Conservation (phyloP, 495 filamentous ascomycete species). For the Cercophora newfieldiana region DNA sequence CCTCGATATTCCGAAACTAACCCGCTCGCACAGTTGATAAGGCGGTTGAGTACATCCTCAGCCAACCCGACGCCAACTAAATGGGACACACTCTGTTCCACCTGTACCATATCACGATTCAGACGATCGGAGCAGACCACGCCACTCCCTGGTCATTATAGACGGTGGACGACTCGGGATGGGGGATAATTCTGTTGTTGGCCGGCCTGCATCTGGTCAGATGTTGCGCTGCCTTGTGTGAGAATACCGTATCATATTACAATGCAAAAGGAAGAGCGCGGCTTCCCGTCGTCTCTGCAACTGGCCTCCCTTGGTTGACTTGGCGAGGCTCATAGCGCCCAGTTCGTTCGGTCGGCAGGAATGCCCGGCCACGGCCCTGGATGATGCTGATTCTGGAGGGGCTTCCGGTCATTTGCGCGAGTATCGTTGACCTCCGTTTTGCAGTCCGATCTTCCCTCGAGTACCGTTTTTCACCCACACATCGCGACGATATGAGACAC, state of each 20-base stretch:
- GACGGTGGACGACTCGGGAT: conserved; percentile 18
- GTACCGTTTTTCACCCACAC: background rate
- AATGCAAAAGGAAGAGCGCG: conserved; percentile 5
- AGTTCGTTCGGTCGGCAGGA: too few species aligned
- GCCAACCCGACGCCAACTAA: conserved; percentile 79
- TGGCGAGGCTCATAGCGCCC: too few species aligned
- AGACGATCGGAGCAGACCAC: conserved; percentile 25
- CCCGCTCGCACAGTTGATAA: conserved; percentile 71
- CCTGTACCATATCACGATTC: conserved; percentile 27
- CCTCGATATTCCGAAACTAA: conserved; percentile 13
- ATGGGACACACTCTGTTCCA: conserved; percentile 14
- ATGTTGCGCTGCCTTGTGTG: background rate
- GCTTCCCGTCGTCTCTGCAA: background rate
- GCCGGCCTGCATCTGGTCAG: conserved; percentile 5
- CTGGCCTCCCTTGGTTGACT: too few species aligned
- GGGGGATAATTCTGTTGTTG: conserved; percentile 11
- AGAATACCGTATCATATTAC: conserved; percentile 1
- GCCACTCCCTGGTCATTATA: conserved; percentile 31
- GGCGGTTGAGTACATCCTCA: conserved; percentile 92
- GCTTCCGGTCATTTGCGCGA: background rate
- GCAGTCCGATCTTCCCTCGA: background rate
- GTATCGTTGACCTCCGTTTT: background rate
- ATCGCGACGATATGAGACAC: background rate
- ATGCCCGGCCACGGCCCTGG: too few species aligned
- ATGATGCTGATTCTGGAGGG: background rate